Evolutionary conservation across 2,329 filamentous ascomycete species (phyloP), one percentile per base, ranked within the genome.

Genomic region (Clarireedia hainanense): DNA sequence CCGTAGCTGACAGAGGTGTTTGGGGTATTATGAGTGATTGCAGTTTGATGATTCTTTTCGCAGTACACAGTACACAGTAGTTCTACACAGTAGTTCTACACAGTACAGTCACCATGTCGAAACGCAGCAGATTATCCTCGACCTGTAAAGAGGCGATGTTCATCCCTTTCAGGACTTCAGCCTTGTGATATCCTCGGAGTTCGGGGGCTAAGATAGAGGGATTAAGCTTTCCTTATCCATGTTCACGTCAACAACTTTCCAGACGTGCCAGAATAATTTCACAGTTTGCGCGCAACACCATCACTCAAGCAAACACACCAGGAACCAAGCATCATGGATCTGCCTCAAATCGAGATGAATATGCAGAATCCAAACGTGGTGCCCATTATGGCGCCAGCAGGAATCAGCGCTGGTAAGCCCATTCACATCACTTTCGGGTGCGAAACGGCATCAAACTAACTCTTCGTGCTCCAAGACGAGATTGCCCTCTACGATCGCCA

Each of bases 401-500:
- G 63, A 40, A 71, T 72, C 58, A 72, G 67, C 59, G 69, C 71
- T 61, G 72, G 72, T 73, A 64, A 30, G 57, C 45, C 14, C 27
- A n/a, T 6, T 17, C 20, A 40, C 26, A 14, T 4, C 30, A 37
- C 3, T 27, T 6, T 42, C 42, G 1, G 27, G 30, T 17, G 6
- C 20, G 10, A 20, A 20, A 24, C 20, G 6, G 12, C 15, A 46
- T 17, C 12, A 30, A 36, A 6, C 36, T 49, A 50, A 55, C 17
- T 34, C 9, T 24, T 14, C 6, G 24, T 27, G n/a, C 17, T 10
- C 10, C 15, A 27, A 89, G 94, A 97, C 72, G 94, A 99, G 69
- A 95, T 97, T 67, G 94, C 92, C 14, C 83, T 97, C 5, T 99
- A 99, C 70, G 94, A 99, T 73, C 86, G 94, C 50, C 94, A 99